A percentile compares a stretch with the other conserved stretches of the same genome.
phyloP scores from a whole-genome alignment of 2,329 filamentous ascomycete genomes.

The Colletotrichum eremochloae region DNA sequence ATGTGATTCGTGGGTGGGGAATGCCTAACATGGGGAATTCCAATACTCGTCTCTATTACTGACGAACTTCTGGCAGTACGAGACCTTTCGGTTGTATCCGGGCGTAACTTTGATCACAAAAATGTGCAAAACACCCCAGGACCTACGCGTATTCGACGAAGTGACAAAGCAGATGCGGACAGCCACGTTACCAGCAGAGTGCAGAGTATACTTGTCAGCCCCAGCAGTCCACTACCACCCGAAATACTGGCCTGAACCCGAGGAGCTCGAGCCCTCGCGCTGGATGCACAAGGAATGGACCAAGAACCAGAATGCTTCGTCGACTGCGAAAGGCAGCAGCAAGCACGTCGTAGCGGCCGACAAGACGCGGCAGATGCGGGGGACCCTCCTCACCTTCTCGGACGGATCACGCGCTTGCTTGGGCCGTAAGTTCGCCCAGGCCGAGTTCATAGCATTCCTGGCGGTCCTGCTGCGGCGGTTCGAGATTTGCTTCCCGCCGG shows the following conservation, averaged over 20 bases:
- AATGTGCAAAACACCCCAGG: slow-evolving; percentile 3
- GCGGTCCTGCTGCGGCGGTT: slow-evolving; percentile 1
- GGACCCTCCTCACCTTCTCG: slow-evolving; percentile 11
- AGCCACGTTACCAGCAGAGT: slow-evolving; percentile 4
- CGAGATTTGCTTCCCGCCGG: slow-evolving; percentile 7
- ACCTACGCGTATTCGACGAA: not conserved
- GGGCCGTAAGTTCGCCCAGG: slow-evolving; percentile 10
- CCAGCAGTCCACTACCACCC: slow-evolving; percentile 6
- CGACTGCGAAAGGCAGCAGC: no score
- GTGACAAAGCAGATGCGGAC: not conserved
- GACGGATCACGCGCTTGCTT: slow-evolving; percentile 4
- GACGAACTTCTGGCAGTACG: not conserved
- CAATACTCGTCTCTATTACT: no score
- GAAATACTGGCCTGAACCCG: not conserved
- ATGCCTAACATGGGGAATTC: no score
- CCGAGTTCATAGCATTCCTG: slow-evolving; percentile 7
- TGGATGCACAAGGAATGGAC: slow-evolving; percentile 3
- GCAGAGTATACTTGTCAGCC: not conserved
- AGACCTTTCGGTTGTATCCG: slow-evolving; percentile 1
- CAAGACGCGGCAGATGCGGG: slow-evolving; percentile 11
- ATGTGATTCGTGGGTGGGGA: no score
- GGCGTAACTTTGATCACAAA: slow-evolving; percentile 6
- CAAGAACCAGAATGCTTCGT: slow-evolving; percentile 6
- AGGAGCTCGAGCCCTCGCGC: not conserved
- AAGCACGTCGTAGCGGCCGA: slow-evolving; percentile 8